Conservation (phyloP, 106 monocot genomes). For the Posidonia australis region DNA sequence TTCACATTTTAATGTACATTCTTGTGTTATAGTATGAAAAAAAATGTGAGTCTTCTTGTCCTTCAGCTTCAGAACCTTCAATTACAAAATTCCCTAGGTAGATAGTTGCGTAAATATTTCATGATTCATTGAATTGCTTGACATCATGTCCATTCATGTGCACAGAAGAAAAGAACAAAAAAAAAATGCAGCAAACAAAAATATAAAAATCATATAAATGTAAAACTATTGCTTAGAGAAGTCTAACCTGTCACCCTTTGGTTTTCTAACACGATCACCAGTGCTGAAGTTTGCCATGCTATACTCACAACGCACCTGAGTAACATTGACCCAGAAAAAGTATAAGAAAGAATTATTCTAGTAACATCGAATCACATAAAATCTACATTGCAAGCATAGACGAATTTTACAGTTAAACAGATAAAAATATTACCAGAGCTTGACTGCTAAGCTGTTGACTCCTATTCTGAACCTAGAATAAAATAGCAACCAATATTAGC, state of each 20-base stretch:
- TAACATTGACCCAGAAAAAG: not conserved
- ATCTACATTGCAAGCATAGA: not conserved
- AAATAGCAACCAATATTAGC: constrained; percentile 1
- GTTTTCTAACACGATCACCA: constrained; percentile 75
- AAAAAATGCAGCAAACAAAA: too few relatives aligned
- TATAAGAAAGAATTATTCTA: not conserved
- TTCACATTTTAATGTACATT: too few relatives aligned
- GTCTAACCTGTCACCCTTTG: constrained; percentile 84
- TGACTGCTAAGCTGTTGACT: constrained; percentile 54
- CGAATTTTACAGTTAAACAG: not conserved
- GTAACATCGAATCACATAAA: too few relatives aligned
- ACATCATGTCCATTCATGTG: too few relatives aligned
- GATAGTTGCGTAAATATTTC: too few relatives aligned
- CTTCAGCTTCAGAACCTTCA: too few relatives aligned
- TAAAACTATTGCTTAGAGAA: not conserved
- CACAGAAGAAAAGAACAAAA: too few relatives aligned
- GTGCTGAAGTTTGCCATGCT: constrained; percentile 98
- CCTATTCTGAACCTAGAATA: constrained; percentile 70
- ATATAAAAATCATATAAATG: not conserved
- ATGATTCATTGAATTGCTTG: too few relatives aligned
- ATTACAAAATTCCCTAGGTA: too few relatives aligned
- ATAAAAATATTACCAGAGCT: constrained; percentile 48
- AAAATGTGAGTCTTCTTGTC: too few relatives aligned
- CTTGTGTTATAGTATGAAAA: too few relatives aligned
- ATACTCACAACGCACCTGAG: constrained; percentile 87